These are phyloP conservation scores for Colletotrichum higginsianum DNA, from an alignment of 2,329 filamentous ascomycete species.

Conservation along the genomic window DNA sequence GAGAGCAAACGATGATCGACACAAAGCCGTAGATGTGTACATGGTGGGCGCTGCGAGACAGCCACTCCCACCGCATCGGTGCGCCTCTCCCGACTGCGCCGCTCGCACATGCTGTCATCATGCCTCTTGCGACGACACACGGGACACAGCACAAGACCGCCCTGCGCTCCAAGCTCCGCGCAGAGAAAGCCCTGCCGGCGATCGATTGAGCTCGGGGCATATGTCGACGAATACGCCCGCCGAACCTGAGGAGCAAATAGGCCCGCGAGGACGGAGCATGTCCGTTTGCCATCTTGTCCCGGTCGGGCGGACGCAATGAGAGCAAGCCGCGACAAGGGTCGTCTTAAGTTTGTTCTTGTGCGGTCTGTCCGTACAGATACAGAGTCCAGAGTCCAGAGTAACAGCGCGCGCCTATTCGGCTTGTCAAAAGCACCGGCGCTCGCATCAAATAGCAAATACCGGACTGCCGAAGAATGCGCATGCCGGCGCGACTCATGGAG, in stretches of 20 bases:
- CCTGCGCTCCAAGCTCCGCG: constrained; percentile 14
- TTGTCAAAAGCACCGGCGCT: not conserved
- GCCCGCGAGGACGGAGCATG: not conserved
- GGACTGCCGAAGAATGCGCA: constrained; percentile 7
- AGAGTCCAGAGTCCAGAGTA: not conserved
- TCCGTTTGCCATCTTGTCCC: not conserved
- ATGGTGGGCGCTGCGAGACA: constrained; percentile 25
- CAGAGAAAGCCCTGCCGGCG: not conserved
- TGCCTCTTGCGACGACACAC: constrained; percentile 19
- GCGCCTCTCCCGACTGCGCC: constrained; percentile 24
- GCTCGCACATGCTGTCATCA: constrained; percentile 15
- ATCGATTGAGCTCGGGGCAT: not conserved
- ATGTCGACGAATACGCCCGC: constrained; percentile 13
- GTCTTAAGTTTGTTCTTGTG: too few species aligned
- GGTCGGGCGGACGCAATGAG: too few species aligned
- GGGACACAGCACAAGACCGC: constrained; percentile 1
- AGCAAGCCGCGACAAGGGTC: too few species aligned
- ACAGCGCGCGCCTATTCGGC: not conserved
- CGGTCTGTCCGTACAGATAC: not conserved
- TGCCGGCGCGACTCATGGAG: constrained; percentile 18
- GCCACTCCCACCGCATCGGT: constrained; percentile 28
- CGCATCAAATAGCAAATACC: not conserved
- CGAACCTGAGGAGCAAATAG: constrained; percentile 6
- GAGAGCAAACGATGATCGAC: too few species aligned
- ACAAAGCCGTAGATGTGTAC: too few species aligned